These are phyloP conservation scores for Colletotrichum magnum DNA, from an alignment of 2,329 filamentous ascomycete genomes.

Conservation along the genomic window DNA sequence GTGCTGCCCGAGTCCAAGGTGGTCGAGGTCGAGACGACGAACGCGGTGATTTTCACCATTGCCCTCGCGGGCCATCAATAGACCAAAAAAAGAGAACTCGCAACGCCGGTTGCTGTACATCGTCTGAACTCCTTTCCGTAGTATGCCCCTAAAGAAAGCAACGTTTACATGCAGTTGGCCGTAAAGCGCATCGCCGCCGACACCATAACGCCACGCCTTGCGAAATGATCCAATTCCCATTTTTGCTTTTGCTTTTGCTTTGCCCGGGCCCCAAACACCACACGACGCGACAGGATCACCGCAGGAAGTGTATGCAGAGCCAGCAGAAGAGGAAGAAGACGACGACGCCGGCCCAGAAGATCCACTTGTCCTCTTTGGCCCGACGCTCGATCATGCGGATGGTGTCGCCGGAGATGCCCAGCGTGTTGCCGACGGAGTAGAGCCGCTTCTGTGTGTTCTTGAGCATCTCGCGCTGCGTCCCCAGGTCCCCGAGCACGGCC, in stretches of 20 bases:
- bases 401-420: constrained; percentile 94
- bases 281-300: constrained; percentile 63
- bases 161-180: neutral
- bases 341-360: constrained; percentile 89
- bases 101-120: constrained; percentile 34
- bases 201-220: constrained; percentile 35
- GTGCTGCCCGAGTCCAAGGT: constrained; percentile 71
- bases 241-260: constrained; percentile 14
- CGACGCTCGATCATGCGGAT: constrained; percentile 96
- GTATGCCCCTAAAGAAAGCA: constrained; percentile 15
- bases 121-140: neutral
- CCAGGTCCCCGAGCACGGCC: constrained; percentile 89
- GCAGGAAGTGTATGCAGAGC: constrained; percentile 87
- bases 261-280: constrained; percentile 1
- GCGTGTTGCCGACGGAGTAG: constrained; percentile 93
- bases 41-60: constrained; percentile 81
- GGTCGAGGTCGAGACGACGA: constrained; percentile 74
- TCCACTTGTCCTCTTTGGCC: constrained; percentile 97
- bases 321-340: constrained; percentile 94
- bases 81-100: constrained; percentile 42
- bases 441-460: constrained; percentile 93
- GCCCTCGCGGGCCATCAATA: constrained; percentile 61
- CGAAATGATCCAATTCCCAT: constrained; percentile 1
- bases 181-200: neutral
- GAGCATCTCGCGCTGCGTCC: constrained; percentile 91